phyloP scores from a whole-genome alignment of 2,329 filamentous ascomycete species.

The Fusarium humuli region DNA sequence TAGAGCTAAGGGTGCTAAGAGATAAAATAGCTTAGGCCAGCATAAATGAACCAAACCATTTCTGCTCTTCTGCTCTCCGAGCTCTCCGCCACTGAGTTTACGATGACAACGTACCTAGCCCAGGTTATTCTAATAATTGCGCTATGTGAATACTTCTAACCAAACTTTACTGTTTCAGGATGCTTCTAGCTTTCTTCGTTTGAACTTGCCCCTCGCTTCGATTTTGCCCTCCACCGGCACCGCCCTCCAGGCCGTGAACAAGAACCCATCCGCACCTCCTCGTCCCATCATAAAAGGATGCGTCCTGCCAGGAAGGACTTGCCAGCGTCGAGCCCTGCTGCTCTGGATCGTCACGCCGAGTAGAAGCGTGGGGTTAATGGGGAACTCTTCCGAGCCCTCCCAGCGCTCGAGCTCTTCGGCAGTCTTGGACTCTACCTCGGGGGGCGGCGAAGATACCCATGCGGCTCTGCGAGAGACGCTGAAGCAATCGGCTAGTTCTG shows the following conservation, averaged over 20 bases:
- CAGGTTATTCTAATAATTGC: background rate
- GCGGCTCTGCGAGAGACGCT: conserved; percentile 82
- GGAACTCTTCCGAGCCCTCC: conserved; percentile 79
- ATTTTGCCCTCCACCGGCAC: conserved; percentile 83
- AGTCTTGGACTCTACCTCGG: conserved; percentile 58
- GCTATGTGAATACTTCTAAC: conserved; percentile 6
- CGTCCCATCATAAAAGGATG: conserved; percentile 93
- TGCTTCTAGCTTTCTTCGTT: conserved; percentile 71
- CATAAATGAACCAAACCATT: background rate
- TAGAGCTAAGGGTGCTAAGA: background rate
- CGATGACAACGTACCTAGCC: background rate
- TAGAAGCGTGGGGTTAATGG: conserved; percentile 86
- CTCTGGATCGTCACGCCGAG: conserved; percentile 85
- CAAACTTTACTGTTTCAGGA: conserved; percentile 17
- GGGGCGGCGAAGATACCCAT: conserved; percentile 69
- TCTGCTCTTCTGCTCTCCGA: background rate
- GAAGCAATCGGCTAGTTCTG: conserved; percentile 83
- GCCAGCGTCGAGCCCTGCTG: conserved; percentile 82
- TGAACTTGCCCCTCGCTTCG: conserved; percentile 83
- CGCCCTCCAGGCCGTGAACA: conserved; percentile 86
- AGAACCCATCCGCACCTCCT: conserved; percentile 89
- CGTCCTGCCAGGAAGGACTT: conserved; percentile 90
- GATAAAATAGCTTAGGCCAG: background rate
- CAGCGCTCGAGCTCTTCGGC: conserved; percentile 65
- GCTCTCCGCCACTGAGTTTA: background rate